Evolutionary conservation across 2,329 filamentous ascomycete species (phyloP).

Genomic region (Fusarium coffeatum): DNA sequence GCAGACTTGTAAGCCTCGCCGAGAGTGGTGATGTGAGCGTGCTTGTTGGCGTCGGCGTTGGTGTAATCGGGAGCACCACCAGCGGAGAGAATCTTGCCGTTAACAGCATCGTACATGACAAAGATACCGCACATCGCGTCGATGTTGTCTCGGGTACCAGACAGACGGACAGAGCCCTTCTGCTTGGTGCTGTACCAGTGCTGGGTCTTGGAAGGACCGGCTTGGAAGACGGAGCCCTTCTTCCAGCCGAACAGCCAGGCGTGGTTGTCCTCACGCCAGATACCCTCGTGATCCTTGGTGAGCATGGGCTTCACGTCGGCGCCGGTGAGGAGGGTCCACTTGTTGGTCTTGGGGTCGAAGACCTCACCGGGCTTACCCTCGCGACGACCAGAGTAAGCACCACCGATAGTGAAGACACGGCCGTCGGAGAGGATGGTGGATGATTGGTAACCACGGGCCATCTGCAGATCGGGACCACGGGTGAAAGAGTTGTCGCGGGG

Average conservation of each 20-base stretch:
- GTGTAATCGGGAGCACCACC: slow-evolving; percentile 61
- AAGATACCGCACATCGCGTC: slow-evolving; percentile 64
- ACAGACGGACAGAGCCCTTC: slow-evolving; percentile 48
- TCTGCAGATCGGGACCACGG: slow-evolving; percentile 56
- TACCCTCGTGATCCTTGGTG: slow-evolving; percentile 61
- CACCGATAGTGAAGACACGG: slow-evolving; percentile 68
- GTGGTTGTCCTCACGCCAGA: slow-evolving; percentile 57
- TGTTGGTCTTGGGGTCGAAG: slow-evolving; percentile 58
- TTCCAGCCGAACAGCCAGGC: slow-evolving; percentile 56
- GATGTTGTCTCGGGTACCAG: slow-evolving; percentile 51
- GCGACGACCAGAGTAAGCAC: slow-evolving; percentile 61
- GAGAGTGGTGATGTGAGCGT: slow-evolving; percentile 62
- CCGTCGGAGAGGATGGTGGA: slow-evolving; percentile 63
- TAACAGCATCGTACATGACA: slow-evolving; percentile 68
- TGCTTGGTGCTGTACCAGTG: slow-evolving; percentile 66
- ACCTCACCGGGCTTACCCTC: slow-evolving; percentile 68
- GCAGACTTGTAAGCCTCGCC: slow-evolving; percentile 37
- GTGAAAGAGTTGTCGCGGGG: slow-evolving; percentile 54
- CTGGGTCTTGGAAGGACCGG: slow-evolving; percentile 64
- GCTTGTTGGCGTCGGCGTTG: slow-evolving; percentile 52
- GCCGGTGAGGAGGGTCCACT: slow-evolving; percentile 60
- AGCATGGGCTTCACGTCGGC: slow-evolving; percentile 61
- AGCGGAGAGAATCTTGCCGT: slow-evolving; percentile 64
- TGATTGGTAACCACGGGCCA: slow-evolving; percentile 65
- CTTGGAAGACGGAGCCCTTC: slow-evolving; percentile 64